Evolutionary conservation across 2,329 filamentous ascomycete genomes (phyloP), one percentile per base, ranked within the genome.

Genomic region (Ophiostoma piceae): DNA sequence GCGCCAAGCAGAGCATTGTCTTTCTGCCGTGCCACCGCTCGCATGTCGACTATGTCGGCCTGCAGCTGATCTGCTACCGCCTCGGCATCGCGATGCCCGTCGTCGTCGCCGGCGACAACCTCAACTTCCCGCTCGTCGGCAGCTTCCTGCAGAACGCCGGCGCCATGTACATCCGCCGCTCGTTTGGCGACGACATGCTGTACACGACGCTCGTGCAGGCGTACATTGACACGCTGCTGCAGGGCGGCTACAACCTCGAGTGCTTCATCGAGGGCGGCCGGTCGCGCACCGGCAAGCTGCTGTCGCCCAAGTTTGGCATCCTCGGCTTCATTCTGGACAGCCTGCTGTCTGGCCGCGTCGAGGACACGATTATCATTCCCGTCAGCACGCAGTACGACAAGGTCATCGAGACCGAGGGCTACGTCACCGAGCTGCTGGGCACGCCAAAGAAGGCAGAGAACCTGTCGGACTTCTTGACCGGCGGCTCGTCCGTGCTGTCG

Each of bases 371-470:
- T 60, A 92, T 99, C 68, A 97, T 94, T 75, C 95, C 95, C 0
- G 95, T 99, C 65, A 96, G 92, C 78, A 97, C 94, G 0, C 95
- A 99, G 77, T 99, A 99, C 77, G 95, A 99, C 83, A 99, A 98
- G 77, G 95, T 99, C 70, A 96, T 99, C 71, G 95, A 99, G 79
- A 97, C 96, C 0, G 93, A 97, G 79, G 95, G 93, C 5, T 99
- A 99, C 76, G 94, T 98, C 64, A 95, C 89, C 43, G 95, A 99
- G 78, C 85, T 99, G 1, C 85, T 99, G 0, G 95, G 95, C 2
- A 90, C 96, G 72, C 95, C 95, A 0, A 99, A 99, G 79, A 92
- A 92, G 76, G 96, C 97, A 77, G 95, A 99, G 77, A 97, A 97
- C 72, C 81, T 99, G 51, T 87, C 89, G 43, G 92, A 96, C 75